phyloP scores from a whole-genome alignment of 2,329 filamentous ascomycete species.

The Ascomycota sp. region DNA sequence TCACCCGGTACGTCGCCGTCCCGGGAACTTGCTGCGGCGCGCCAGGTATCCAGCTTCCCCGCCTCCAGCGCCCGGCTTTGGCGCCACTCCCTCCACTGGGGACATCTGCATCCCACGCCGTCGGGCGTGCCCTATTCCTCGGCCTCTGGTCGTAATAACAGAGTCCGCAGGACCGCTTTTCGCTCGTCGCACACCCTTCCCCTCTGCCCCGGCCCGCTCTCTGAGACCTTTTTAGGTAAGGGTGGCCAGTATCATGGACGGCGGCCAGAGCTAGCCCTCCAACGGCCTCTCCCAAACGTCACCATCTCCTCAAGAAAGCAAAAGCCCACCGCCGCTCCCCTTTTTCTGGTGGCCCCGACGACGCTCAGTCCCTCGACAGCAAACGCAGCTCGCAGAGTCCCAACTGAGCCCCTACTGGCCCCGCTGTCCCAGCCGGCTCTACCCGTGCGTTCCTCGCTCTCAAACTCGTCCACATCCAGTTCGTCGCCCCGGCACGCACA shows the following conservation, averaged over 20 bases:
- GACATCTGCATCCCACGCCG: constrained; percentile 1
- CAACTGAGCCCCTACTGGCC: constrained; percentile 27
- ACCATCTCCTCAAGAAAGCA: constrained; percentile 43
- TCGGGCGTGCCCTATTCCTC: not conserved
- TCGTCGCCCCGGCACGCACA: constrained; percentile 25
- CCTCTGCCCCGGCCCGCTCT: constrained; percentile 2
- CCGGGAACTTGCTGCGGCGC: no score
- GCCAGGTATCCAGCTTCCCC: not conserved
- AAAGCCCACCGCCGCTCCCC: constrained; percentile 19
- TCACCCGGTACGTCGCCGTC: not conserved
- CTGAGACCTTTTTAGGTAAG: constrained; percentile 8
- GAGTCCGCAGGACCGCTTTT: constrained; percentile 3
- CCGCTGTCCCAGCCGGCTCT: no score
- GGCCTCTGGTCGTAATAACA: constrained; percentile 4
- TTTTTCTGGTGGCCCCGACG: constrained; percentile 30
- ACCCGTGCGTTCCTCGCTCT: constrained; percentile 22
- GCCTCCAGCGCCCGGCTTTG: not conserved
- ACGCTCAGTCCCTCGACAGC: constrained; percentile 37
- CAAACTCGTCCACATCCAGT: constrained; percentile 27
- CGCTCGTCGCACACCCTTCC: constrained; percentile 4
- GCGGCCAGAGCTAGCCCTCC: constrained; percentile 17
- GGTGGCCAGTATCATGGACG: constrained; percentile 23
- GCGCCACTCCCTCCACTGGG: constrained; percentile 1
- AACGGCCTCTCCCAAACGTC: constrained; percentile 32
- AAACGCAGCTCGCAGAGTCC: constrained; percentile 44